A percentile compares a stretch with the other conserved stretches of the same genome.
Conservation (phyloP, 805 yeast genomes). For the Zygosaccharomyces bisporus region DNA sequence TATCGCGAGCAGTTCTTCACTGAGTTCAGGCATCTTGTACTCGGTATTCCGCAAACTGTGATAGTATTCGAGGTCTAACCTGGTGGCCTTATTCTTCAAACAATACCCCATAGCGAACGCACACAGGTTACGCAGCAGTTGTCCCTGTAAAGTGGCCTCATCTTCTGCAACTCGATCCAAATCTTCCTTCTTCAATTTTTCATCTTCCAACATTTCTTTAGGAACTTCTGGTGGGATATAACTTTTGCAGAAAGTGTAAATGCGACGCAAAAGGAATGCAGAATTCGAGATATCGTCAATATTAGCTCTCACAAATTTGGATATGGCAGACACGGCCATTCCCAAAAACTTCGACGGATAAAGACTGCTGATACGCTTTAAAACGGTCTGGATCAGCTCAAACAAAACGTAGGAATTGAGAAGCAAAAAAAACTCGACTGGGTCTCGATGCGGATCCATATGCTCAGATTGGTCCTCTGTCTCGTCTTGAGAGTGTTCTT, state of each 20-base stretch:
- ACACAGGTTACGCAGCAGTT: conserved; percentile 58
- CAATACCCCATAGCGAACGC: conserved; percentile 48
- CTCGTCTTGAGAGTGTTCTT: conserved; percentile 9
- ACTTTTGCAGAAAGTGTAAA: conserved; percentile 60
- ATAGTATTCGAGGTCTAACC: conserved; percentile 29
- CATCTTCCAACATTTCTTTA: conserved; percentile 27
- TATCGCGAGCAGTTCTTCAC: conserved; percentile 32
- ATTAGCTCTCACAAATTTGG: conserved; percentile 49
- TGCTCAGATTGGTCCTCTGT: neutral
- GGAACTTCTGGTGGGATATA: conserved; percentile 49
- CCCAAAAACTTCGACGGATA: conserved; percentile 79
- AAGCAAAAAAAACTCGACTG: conserved; percentile 40
- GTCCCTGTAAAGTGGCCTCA: conserved; percentile 61
- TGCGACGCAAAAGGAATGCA: conserved; percentile 53
- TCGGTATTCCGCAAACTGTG: conserved; percentile 18
- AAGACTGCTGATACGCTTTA: conserved; percentile 59
- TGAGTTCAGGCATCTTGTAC: conserved; percentile 24
- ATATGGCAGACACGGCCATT: conserved; percentile 58
- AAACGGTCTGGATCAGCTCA: conserved; percentile 58
- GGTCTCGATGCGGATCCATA: conserved; percentile 14
- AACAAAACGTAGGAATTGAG: conserved; percentile 61
- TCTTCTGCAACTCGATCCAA: conserved; percentile 44
- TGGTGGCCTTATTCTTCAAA: conserved; percentile 29
- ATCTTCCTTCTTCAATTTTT: conserved; percentile 35
- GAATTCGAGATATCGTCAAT: conserved; percentile 34